These are phyloP conservation scores for Pichia sp. DNA, from an alignment of 1,139 yeast genomes.

Conservation along the genomic window DNA sequence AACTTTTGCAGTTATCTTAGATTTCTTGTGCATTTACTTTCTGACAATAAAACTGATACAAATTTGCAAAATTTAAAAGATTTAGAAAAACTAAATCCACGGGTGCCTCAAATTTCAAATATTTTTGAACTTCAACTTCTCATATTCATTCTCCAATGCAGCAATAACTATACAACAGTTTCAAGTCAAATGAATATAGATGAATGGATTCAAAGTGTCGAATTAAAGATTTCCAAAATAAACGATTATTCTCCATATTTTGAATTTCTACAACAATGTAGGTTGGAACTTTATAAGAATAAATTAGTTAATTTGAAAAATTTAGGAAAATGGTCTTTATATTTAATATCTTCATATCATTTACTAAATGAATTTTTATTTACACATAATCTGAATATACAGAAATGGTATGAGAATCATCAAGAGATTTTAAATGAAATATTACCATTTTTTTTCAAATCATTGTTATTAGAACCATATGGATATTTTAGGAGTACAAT, in stretches of 20 bases:
- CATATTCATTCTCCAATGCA: no score
- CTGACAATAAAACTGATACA: background rate
- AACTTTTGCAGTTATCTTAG: background rate
- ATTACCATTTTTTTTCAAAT: background rate
- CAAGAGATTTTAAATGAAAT: background rate
- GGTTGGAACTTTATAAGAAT: background rate
- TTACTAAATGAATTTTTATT: conserved; percentile 1
- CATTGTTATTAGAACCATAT: conserved; percentile 7
- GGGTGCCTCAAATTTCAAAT: no score
- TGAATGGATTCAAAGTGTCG: background rate
- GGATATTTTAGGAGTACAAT: conserved; percentile 5
- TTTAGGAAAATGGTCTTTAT: background rate
- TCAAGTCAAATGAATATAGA: no score
- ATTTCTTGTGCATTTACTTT: background rate
- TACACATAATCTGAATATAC: no score
- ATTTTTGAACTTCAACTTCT: no score
- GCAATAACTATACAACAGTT: no score
- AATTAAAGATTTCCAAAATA: background rate
- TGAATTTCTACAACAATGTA: background rate
- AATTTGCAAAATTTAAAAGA: background rate
- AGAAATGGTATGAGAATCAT: background rate
- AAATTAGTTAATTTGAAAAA: background rate
- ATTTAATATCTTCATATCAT: background rate
- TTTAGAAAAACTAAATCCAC: background rate
- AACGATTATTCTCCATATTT: background rate